Base-by-base conservation (phyloP, 768 basidiomycete species). In the Lactarius deliciosus region DNA sequence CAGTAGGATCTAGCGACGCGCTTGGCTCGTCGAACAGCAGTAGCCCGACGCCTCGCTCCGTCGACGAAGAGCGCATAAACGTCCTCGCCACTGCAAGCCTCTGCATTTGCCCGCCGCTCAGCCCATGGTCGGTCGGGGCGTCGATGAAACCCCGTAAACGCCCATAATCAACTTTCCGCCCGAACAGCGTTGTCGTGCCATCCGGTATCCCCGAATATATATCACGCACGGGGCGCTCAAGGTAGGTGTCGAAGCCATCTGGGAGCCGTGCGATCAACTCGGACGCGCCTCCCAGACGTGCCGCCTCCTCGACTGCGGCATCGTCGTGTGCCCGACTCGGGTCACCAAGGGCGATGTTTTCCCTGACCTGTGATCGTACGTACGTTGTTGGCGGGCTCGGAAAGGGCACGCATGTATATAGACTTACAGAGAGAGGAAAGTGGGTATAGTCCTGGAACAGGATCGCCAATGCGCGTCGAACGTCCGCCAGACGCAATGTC, bases 361-460 rank as follows among this genome's bases (percentile, higher is more conserved):
- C 90, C 71, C 79, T 82, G 56, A 93, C 86, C 91, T 92, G 72
- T 3, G 43, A 2, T 15, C 36, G 18, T 43, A 30, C 36, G 20
- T 43, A 30, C 18, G 54, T 41, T 15, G 32, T 45, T 32, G 11
- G 28, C 10, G 13, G 56, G 36, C 36, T 32, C 28, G n/a, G 47
- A 13, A 62, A 43, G 25, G 22, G 41, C 2, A 22, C 22, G 22
- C 47, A 13, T 3, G n/a, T 30, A 30, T 11, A 59, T 20, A 54
- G 41, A 47, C 88, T 57, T 66, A 90, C 90, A 22, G 90, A 88
- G 56, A 93, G 79, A 0, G 91, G 91, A 71, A 92, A 92, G 70
- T 86, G 81, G 0, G 88, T 90, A 71, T 90, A 92, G 73, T 93
- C 91, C 72, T 93, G 91, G 76, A 92, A 92, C 34, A 93, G 81